These are phyloP conservation scores for Cladophialophora exuberans DNA, from an alignment of 2,329 filamentous ascomycete species.

Conservation along the genomic window DNA sequence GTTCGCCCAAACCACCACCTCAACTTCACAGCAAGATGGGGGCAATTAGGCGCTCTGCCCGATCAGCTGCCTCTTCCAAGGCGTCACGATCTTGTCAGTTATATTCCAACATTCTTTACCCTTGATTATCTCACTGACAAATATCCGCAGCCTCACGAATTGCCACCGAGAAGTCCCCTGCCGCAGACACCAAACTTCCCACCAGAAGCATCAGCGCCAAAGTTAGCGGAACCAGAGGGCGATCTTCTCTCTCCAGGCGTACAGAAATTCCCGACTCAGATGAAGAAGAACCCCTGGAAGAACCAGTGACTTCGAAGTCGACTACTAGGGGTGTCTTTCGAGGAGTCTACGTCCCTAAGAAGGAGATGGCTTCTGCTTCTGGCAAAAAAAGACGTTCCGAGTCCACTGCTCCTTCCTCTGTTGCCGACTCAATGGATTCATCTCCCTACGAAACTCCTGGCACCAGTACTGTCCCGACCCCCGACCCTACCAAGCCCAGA, in stretches of 20 bases:
- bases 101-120: background rate
- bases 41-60: conserved; percentile 19
- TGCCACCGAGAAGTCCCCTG: conserved; percentile 26
- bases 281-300: conserved; percentile 16
- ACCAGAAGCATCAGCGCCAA: conserved; percentile 16
- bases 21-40: conserved; percentile 25
- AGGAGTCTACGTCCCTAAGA: conserved; percentile 25
- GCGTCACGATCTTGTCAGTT: conserved; percentile 18
- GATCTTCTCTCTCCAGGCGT: conserved; percentile 7
- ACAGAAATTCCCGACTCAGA: conserved; percentile 34
- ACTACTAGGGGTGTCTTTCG: conserved; percentile 21
- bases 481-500: conserved; percentile 38
- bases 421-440: conserved; percentile 44
- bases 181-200: conserved; percentile 9
- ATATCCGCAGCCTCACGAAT: conserved; percentile 17
- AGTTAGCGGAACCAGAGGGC: conserved; percentile 11
- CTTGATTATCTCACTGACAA: conserved; percentile 1
- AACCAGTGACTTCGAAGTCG: conserved; percentile 11
- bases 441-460: conserved; percentile 63
- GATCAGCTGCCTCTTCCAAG: conserved; percentile 16
- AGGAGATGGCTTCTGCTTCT: conserved; percentile 1
- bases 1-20: background rate
- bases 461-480: conserved; percentile 62
- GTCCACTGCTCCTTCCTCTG: conserved; percentile 46
- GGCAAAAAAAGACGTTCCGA: conserved; percentile 18